Percentiles rank a stretch among this genome's conserved stretches.
Evolutionary conservation across 31 red algal species (phyloP).

Genomic region (Odonthalia washingtoniensis): DNA sequence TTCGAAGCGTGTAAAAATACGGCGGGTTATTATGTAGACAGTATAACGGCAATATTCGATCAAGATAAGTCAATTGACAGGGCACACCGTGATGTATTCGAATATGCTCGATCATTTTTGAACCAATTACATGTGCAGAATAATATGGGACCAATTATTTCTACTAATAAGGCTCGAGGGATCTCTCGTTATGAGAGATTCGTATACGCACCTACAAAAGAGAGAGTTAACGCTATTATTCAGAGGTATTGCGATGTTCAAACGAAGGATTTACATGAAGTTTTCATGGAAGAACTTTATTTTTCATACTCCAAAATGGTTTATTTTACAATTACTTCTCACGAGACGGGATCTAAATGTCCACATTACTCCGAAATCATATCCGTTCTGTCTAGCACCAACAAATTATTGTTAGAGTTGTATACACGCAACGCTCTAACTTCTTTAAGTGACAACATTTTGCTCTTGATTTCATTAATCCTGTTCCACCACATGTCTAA

Average conservation of each 20-base stretch:
- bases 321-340: no score
- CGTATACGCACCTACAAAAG: conserved; percentile 30
- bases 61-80: conserved; percentile 55
- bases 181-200: conserved; percentile 39
- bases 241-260: no score
- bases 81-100: conserved; percentile 48
- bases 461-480: neutral
- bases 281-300: no score
- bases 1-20: conserved; percentile 29
- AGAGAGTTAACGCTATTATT: no score
- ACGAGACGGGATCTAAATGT: conserved; percentile 36
- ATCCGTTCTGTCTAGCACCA: conserved; percentile 46
- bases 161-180: conserved; percentile 22
- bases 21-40: conserved; percentile 20
- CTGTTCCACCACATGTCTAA: conserved; percentile 3
- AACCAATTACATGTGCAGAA: no score
- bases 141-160: conserved; percentile 37
- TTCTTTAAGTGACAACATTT: no score
- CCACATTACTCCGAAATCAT: conserved; percentile 37
- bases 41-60: conserved; percentile 31
- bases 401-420: conserved; percentile 37
- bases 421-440: no score
- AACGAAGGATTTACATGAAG: no score
- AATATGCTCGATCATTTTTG: conserved; percentile 41
- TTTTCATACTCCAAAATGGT: no score